Evolutionary conservation across 768 basidiomycete species (phyloP).

Genomic region (Ramaria sp.): DNA sequence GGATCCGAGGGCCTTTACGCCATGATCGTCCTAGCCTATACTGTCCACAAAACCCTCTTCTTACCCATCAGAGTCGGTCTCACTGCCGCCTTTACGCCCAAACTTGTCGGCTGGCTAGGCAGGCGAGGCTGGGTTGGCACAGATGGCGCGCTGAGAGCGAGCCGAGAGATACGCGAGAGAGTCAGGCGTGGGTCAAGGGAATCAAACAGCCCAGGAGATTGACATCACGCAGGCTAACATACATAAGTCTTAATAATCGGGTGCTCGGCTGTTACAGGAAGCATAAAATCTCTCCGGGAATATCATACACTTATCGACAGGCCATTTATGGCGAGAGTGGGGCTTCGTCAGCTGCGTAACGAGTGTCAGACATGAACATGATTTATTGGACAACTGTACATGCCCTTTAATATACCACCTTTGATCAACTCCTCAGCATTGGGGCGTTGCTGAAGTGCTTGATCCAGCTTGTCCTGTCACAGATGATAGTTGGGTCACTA

Average conservation of each 20-base stretch:
- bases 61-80: constrained; percentile 82
- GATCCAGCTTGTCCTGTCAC: constrained; percentile 50
- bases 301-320: neutral
- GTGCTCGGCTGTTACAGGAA: neutral
- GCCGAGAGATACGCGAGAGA: constrained; percentile 28
- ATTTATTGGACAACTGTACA: constrained; percentile 9
- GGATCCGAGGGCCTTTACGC: constrained; percentile 78
- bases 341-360: constrained; percentile 11
- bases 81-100: constrained; percentile 79
- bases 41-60: constrained; percentile 91
- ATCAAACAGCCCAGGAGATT: neutral
- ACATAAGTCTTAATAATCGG: constrained; percentile 1
- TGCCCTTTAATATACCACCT: constrained; percentile 47
- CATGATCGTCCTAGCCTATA: constrained; percentile 87
- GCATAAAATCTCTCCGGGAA: neutral
- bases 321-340: constrained; percentile 6
- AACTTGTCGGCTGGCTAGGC: constrained; percentile 78
- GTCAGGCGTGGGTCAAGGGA: constrained; percentile 10
- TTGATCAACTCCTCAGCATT: constrained; percentile 53
- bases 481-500: neutral
- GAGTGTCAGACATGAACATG: neutral
- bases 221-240: neutral
- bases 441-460: constrained; percentile 47
- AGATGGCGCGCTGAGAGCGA: constrained; percentile 58
- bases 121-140: constrained; percentile 72